phyloP scores from a whole-genome alignment of 768 basidiomycete species.

The Trametopsis cervina region DNA sequence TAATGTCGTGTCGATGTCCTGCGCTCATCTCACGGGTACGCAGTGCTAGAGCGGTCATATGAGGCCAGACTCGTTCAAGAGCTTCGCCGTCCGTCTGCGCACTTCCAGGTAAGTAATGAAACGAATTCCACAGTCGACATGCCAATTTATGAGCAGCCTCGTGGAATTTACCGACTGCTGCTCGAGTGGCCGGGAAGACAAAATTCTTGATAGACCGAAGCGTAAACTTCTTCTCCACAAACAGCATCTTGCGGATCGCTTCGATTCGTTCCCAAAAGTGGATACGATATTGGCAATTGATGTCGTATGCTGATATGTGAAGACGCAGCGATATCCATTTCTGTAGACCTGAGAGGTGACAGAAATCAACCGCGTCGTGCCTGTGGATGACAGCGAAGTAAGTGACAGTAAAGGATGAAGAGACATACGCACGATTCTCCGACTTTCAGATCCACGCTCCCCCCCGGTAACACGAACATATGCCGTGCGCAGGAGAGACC shows the following conservation, averaged over 20 bases:
- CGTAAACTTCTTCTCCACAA: not conserved
- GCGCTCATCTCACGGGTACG: constrained; percentile 13
- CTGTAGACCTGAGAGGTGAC: constrained; percentile 7
- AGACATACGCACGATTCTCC: constrained; percentile 15
- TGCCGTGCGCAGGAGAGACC: constrained; percentile 14
- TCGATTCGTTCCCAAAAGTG: constrained; percentile 8
- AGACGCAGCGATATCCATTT: constrained; percentile 6
- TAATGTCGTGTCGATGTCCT: constrained; percentile 16
- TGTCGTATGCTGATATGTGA: constrained; percentile 19
- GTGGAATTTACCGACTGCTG: constrained; percentile 14
- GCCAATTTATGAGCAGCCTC: constrained; percentile 3
- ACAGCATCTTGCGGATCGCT: constrained; percentile 1
- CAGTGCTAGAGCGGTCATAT: constrained; percentile 3
- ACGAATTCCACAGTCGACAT: constrained; percentile 8
- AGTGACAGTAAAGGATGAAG: not conserved
- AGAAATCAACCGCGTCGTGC: constrained; percentile 12
- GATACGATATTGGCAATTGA: constrained; percentile 20
- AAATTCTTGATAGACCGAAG: not conserved
- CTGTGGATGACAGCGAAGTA: constrained; percentile 1
- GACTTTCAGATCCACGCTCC: constrained; percentile 13
- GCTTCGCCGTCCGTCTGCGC: constrained; percentile 15
- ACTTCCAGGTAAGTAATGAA: constrained; percentile 10
- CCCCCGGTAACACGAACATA: constrained; percentile 12
- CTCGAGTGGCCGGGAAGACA: constrained; percentile 3
- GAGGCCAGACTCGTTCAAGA: constrained; percentile 12